Evolutionary conservation across 78 protist genomes (phyloP), one percentile per base, ranked within the genome.

Genomic region (Andalucia godoyi): DNA sequence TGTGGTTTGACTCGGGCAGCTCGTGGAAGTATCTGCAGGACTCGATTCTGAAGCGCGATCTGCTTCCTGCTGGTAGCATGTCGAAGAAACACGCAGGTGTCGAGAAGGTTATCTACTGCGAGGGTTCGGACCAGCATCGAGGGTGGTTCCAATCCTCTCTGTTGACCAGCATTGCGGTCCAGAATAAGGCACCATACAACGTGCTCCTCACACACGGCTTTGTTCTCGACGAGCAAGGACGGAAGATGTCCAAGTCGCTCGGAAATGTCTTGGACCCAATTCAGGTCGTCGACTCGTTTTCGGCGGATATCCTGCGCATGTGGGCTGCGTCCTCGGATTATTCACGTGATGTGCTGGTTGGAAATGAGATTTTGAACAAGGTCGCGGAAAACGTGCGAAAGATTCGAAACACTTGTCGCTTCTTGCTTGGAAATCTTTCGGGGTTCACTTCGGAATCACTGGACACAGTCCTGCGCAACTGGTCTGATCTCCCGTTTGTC

Each of bases 131-230:
- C 60, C 95, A 91, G 86, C 96, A 91, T 61, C 83, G 96, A 30
- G 96, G 96, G 17, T 91, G 96, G 96, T 91, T 91, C 86, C 96
- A 91, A 71, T 74, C 86, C 12, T 67, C 84, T 2, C 67, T 89
- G 3, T 52, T 90, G 37, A 88, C 91, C 0, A 43, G 63, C 8
- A 70, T 75, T 12, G 77, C 83, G 6, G 65, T 61, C 0, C 25
- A 46, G 52, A 78, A 66, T 4, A 34, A 17, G 23, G 71, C 81
- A 30, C 95, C 95, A 3, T 89, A 59, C 77, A 62, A 42, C 33
- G 57, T 78, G 1, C 69, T 89, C 2, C 72, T 89, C 0, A 86
- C 91, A 1, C 95, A 90, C 55, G 95, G 95, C 27, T 83, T 78
- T 42, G 74, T 65, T 6, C 77, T 87, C 23, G 91, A 84, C 49